phyloP scores from a whole-genome alignment of 164 flowering plant species.

The Cinnamomum chago region DNA sequence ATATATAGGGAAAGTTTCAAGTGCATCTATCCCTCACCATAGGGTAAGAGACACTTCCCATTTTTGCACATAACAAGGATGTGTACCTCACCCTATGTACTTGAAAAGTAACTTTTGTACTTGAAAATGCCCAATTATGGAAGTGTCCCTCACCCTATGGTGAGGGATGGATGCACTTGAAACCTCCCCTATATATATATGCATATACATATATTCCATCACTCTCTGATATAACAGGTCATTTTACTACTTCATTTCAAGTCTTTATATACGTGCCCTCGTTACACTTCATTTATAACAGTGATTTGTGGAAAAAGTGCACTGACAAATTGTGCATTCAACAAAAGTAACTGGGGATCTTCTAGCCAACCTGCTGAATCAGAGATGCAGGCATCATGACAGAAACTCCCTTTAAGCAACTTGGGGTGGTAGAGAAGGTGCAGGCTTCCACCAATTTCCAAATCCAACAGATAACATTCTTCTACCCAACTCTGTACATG shows the following conservation, averaged over 20 bases:
- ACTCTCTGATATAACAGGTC: too few species aligned
- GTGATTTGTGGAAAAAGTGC: background rate
- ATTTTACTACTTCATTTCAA: background rate
- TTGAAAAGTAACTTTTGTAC: too few species aligned
- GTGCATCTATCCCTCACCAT: too few species aligned
- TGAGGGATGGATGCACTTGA: too few species aligned
- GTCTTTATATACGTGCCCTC: background rate
- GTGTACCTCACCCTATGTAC: too few species aligned
- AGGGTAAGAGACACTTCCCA: too few species aligned
- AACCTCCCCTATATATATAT: too few species aligned
- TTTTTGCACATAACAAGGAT: too few species aligned
- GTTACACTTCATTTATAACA: background rate
- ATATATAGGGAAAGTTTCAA: too few species aligned
- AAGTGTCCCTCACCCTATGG: too few species aligned
- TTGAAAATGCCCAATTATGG: too few species aligned
- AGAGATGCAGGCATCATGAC: slow-evolving; percentile 97
- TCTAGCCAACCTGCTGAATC: slow-evolving; percentile 74
- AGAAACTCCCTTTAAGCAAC: slow-evolving; percentile 85
- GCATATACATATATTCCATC: too few species aligned
- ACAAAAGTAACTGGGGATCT: background rate
- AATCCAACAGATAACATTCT: slow-evolving; percentile 76
- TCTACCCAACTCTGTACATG: slow-evolving; percentile 56
- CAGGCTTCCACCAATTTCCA: slow-evolving; percentile 76
- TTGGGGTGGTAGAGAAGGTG: slow-evolving; percentile 94
- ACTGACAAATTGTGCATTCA: background rate